Evolutionary conservation across 306 rosid species (phyloP).

Genomic region (Ammopiptanthus mongolicus): DNA sequence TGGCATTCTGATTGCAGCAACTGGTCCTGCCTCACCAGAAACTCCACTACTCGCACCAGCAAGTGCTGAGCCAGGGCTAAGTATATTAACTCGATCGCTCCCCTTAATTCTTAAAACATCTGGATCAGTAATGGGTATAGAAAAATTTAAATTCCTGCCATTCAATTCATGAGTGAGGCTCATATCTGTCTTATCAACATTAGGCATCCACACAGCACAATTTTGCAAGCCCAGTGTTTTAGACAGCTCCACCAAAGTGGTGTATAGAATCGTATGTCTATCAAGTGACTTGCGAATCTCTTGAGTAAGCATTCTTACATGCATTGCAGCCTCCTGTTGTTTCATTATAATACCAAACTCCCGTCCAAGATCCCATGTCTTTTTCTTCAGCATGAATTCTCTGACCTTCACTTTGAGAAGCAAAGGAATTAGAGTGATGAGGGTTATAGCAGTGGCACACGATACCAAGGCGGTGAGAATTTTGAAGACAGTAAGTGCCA

Average conservation of each 20-base stretch:
- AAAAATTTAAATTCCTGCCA: conserved; percentile 45
- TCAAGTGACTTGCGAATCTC: conserved; percentile 98
- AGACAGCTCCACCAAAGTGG: conserved; percentile 92
- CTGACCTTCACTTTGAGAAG: conserved; percentile 98
- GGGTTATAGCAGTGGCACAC: conserved; percentile 96
- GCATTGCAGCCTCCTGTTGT: conserved; percentile 81
- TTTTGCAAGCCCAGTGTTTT: conserved; percentile 84
- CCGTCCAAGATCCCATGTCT: conserved; percentile 97
- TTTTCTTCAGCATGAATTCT: conserved; percentile 94
- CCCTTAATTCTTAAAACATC: conserved; percentile 67
- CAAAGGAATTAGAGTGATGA: conserved; percentile 87
- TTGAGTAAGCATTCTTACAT: conserved; percentile 96
- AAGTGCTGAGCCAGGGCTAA: conserved; percentile 63
- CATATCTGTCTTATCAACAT: conserved; percentile 78
- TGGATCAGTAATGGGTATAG: conserved; percentile 61
- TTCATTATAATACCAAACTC: conserved; percentile 89
- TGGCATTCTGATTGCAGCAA: conserved; percentile 96
- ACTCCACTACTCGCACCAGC: conserved; percentile 61
- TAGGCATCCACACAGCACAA: conserved; percentile 99
- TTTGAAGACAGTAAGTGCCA: conserved; percentile 88
- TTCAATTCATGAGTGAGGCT: conserved; percentile 79
- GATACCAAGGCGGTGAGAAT: conserved; percentile 97
- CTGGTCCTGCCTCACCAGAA: conserved; percentile 70
- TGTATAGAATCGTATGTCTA: conserved; percentile 73
- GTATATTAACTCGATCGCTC: conserved; percentile 58